A percentile compares a stretch with the other conserved stretches of the same genome.
Evolutionary conservation across 805 yeast species (phyloP).

Genomic region (Yarrowia sp.): DNA sequence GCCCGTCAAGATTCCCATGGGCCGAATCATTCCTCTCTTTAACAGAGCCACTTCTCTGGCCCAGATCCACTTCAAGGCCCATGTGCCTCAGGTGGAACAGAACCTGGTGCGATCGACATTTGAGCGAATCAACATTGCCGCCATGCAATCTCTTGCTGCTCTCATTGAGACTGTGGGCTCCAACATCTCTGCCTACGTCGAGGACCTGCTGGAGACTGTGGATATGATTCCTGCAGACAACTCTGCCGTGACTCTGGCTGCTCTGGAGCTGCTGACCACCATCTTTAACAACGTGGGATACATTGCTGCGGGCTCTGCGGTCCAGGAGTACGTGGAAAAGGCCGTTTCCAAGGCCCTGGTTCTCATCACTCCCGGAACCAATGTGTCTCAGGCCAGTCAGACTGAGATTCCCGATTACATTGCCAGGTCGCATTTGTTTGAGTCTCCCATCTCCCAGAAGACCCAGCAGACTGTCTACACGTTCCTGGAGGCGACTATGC

Average conservation of each 20-base stretch:
- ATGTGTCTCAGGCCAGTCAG: conserved; percentile 7
- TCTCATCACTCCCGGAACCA: conserved; percentile 13
- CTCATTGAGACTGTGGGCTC: conserved; percentile 46
- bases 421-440: conserved; percentile 30
- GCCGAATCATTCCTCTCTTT: conserved; percentile 48
- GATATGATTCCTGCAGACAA: conserved; percentile 24
- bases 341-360: neutral
- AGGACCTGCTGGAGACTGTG: conserved; percentile 10
- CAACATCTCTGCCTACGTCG: conserved; percentile 42
- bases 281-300: conserved; percentile 8
- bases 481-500: conserved; percentile 52
- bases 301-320: conserved; percentile 18
- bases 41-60: conserved; percentile 49
- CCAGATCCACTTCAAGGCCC: conserved; percentile 55
- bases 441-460: conserved; percentile 1
- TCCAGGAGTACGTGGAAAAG: conserved; percentile 23
- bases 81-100: conserved; percentile 21
- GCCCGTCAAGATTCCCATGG: conserved; percentile 61
- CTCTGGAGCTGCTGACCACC: neutral
- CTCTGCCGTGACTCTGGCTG: conserved; percentile 6
- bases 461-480: conserved; percentile 36
- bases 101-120: conserved; percentile 52
- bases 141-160: conserved; percentile 31
- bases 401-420: conserved; percentile 28
- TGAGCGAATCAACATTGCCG: conserved; percentile 48